A percentile compares a stretch with the other conserved stretches of the same genome.
phyloP scores from a whole-genome alignment of 164 flowering plant species.

The Magnolia sinica region DNA sequence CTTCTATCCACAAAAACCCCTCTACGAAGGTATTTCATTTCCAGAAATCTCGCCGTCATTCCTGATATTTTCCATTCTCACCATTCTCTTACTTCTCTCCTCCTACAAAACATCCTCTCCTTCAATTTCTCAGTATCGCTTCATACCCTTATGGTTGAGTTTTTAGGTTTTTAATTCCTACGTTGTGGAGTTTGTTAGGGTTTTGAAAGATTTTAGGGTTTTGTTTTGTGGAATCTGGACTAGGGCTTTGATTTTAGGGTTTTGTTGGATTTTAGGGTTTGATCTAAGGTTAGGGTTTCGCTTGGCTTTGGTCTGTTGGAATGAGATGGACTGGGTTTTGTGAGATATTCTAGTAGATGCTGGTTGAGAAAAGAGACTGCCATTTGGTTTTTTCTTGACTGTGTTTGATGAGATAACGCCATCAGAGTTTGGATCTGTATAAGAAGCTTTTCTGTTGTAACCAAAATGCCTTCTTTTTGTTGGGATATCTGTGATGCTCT shows the following conservation, averaged over 20 bases:
- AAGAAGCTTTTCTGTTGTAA: too few relatives aligned
- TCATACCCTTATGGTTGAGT: background rate
- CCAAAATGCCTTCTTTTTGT: too few relatives aligned
- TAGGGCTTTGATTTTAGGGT: background rate
- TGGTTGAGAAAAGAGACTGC: too few relatives aligned
- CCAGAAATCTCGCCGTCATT: background rate
- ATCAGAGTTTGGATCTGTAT: too few relatives aligned
- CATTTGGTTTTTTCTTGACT: too few relatives aligned
- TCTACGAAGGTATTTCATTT: background rate
- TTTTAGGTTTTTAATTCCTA: background rate
- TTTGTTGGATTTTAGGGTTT: background rate
- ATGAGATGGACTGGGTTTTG: too few relatives aligned
- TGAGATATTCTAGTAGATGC: too few relatives aligned
- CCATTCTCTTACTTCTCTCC: background rate
- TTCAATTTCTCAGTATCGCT: background rate
- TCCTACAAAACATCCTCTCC: background rate
- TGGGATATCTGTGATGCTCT: too few relatives aligned
- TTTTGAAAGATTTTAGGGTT: background rate
- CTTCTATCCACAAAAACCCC: background rate
- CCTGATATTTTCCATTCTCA: too few relatives aligned
- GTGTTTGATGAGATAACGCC: too few relatives aligned
- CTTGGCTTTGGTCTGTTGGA: background rate
- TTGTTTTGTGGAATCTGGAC: background rate
- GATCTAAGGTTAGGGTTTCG: background rate
- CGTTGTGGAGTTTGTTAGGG: background rate